phyloP scores from a whole-genome alignment of 805 yeast genomes.

The Cyberlindnera samutprakarnensis region DNA sequence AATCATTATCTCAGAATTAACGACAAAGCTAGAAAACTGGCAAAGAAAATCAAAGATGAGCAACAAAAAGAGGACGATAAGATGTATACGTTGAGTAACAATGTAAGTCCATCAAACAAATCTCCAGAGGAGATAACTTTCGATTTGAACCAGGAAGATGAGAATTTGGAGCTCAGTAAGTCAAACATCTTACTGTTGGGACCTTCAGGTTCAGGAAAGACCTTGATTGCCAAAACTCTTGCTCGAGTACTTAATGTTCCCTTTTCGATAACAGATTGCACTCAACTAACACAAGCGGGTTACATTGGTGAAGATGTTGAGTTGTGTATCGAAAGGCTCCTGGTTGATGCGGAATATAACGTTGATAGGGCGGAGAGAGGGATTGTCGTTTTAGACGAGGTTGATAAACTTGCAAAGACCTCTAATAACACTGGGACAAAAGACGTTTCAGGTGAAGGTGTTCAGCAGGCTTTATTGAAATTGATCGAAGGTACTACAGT shows the following conservation, averaged over 20 bases:
- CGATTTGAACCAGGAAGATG: conserved; percentile 24
- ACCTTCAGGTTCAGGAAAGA: conserved; percentile 59
- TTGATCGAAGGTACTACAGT: conserved; percentile 50
- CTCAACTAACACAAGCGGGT: conserved; percentile 57
- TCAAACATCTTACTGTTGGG: conserved; percentile 50
- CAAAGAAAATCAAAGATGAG: conserved; percentile 22
- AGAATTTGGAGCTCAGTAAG: conserved; percentile 42
- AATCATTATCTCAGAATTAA: conserved; percentile 46
- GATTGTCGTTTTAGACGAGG: conserved; percentile 51
- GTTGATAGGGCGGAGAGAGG: conserved; percentile 48
- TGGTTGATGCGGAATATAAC: conserved; percentile 43
- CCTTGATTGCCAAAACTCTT: conserved; percentile 46
- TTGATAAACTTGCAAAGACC: conserved; percentile 49
- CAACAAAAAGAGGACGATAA: conserved; percentile 24
- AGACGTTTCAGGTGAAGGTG: conserved; percentile 61
- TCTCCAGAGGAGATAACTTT: conserved; percentile 27
- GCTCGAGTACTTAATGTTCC: conserved; percentile 48
- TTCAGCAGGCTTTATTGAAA: conserved; percentile 51
- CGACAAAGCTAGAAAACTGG: conserved; percentile 29
- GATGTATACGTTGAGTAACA: conserved; percentile 15
- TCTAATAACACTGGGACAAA: conserved; percentile 39
- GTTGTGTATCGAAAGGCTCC: conserved; percentile 43
- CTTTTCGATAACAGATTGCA: conserved; percentile 52
- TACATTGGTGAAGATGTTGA: conserved; percentile 62
- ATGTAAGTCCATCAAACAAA: conserved; percentile 16